Conservation (phyloP, 2,329 filamentous ascomycete genomes). For the Pseudofabraea citricarpa region DNA sequence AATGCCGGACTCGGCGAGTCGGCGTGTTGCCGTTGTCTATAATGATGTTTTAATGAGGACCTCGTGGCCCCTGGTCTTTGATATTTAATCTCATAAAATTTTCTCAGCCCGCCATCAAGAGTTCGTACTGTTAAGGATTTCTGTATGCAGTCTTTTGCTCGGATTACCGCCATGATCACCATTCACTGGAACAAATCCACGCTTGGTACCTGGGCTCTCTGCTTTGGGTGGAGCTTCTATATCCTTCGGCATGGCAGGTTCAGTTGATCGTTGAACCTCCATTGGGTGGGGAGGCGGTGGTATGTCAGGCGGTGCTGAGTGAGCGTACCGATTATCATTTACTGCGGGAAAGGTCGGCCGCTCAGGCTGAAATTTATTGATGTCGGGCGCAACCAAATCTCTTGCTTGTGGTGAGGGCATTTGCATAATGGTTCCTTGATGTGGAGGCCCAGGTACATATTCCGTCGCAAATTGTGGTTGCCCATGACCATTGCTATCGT, state of each 20-base stretch:
- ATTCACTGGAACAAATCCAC: constrained; percentile 1
- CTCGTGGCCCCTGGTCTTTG: too few relatives aligned
- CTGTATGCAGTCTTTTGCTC: background rate
- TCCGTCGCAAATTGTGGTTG: background rate
- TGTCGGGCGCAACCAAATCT: background rate
- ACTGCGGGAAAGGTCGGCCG: background rate
- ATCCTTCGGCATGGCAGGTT: background rate
- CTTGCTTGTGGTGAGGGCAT: background rate
- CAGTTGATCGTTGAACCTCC: background rate
- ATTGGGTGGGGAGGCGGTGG: background rate
- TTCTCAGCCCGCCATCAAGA: too few relatives aligned
- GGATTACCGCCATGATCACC: background rate
- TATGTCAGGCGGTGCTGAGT: background rate
- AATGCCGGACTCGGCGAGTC: too few relatives aligned
- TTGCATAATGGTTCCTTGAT: background rate
- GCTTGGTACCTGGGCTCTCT: background rate
- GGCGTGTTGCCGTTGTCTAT: too few relatives aligned
- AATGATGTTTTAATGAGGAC: too few relatives aligned
- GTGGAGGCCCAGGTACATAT: background rate
- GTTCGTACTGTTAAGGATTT: too few relatives aligned
- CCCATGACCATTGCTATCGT: background rate
- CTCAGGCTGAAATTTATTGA: background rate
- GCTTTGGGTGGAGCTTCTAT: background rate
- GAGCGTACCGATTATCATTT: background rate
- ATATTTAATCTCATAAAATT: too few relatives aligned